Base-by-base conservation (phyloP, 129 eudicot genomes). In the Ambrosia trifida region DNA sequence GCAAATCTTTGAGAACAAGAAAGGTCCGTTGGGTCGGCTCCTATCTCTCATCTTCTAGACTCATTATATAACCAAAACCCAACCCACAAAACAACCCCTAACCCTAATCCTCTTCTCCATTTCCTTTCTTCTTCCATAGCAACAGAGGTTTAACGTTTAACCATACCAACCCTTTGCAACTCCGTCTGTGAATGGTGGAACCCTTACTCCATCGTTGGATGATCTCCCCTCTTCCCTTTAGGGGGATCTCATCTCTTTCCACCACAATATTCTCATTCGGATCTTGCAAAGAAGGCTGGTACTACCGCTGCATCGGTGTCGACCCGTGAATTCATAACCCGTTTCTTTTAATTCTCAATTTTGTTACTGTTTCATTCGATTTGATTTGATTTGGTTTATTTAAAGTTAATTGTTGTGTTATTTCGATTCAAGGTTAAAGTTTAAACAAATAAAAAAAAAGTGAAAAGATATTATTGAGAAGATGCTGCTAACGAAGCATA, bases 101-200 rank as follows among this genome's bases (percentile, higher is more conserved):
- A 76, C 76, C 81, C 78, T 74, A 73, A 78, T 57, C 10, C 12
- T 19, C 17, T 13, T 30, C 59, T 45, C n/a, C n/a, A n/a, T n/a
- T n/a, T n/a, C n/a, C n/a, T 35, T 18, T 16, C 51, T 43, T 40
- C 32, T 44, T 13, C 53, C 57, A 40, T 24, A 24, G 28, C 28
- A 24, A 1, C 57, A 51, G 64, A 57, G 5, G 64, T 8, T 63
- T 31, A 36, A 4, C 41, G 0, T 49, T n/a, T n/a, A n/a, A 70
- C 49, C 52, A 7, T 2, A 9, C 49, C 30, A 35, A 13, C 78
- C 63, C 70, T 73, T 19, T 11, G 62, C 16, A 57, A 20, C 60
- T 76, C 70, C 70, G 5, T 24, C 87, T 83, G 98, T 92, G 98
- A 92, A 93, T 93, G 98, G 87, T 93, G 88, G 89, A 89, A 93